These are phyloP conservation scores for Pseudonitzschia delicatissima DNA, from an alignment of 108 stramenopile species.

Conservation along the genomic window DNA sequence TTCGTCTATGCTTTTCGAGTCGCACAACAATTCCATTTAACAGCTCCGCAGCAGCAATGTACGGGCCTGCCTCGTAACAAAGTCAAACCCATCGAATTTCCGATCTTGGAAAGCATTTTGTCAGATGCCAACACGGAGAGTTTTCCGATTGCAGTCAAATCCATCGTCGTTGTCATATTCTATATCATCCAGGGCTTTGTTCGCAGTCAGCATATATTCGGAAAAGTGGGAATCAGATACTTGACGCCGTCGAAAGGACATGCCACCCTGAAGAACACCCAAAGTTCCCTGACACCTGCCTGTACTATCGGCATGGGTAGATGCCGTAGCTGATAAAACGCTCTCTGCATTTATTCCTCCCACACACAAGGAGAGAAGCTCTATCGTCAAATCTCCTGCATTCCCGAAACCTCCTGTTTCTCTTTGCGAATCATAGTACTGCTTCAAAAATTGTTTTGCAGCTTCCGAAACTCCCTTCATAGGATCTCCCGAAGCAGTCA, in stretches of 20 bases:
- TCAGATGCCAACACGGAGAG: slow-evolving; percentile 33
- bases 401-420: slow-evolving; percentile 43
- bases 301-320: not conserved
- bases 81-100: slow-evolving; percentile 22
- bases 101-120: slow-evolving; percentile 25
- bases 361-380: slow-evolving; percentile 47
- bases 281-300: not conserved
- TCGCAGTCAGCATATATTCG: slow-evolving; percentile 37
- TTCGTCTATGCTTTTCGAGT: not conserved
- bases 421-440: slow-evolving; percentile 56
- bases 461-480: slow-evolving; percentile 53
- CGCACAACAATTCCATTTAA: slow-evolving; percentile 59
- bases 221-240: slow-evolving; percentile 45
- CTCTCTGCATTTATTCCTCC: slow-evolving; percentile 44
- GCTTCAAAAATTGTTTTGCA: slow-evolving; percentile 57
- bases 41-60: slow-evolving; percentile 53
- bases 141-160: slow-evolving; percentile 31
- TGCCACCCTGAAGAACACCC: not conserved
- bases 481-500: slow-evolving; percentile 54
- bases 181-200: slow-evolving; percentile 56
- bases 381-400: slow-evolving; percentile 31
- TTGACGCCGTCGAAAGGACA: slow-evolving; percentile 51
- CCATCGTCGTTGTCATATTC: not conserved
- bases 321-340: slow-evolving; percentile 14
- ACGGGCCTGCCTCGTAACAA: slow-evolving; percentile 28